These are phyloP conservation scores for Lasiosphaeris hirsuta DNA, from an alignment of 495 filamentous ascomycete species.

Conservation along the genomic window DNA sequence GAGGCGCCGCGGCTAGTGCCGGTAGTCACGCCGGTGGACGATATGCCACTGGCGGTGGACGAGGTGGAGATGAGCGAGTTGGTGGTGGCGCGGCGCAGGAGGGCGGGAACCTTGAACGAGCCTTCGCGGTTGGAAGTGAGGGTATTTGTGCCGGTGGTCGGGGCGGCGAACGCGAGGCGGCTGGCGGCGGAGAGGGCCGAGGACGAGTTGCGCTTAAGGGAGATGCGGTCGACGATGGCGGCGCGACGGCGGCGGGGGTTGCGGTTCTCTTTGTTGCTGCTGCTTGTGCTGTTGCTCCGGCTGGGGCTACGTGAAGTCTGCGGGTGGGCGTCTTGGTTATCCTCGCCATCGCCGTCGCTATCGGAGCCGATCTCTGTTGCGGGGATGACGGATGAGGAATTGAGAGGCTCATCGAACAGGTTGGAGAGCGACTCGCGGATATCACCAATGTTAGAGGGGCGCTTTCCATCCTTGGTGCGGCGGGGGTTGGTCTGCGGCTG, in stretches of 20 bases:
- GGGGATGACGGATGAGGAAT: constrained; percentile 39
- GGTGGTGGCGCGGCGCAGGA: constrained; percentile 76
- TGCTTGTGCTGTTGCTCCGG: constrained; percentile 1
- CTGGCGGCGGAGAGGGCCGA: constrained; percentile 39
- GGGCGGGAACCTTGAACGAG: constrained; percentile 66
- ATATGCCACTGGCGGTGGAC: constrained; percentile 21
- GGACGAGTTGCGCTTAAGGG: constrained; percentile 62
- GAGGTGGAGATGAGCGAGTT: constrained; percentile 47
- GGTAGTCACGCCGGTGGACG: constrained; percentile 30
- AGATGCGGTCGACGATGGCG: constrained; percentile 75
- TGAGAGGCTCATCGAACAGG: constrained; percentile 66
- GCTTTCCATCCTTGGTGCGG: constrained; percentile 57
- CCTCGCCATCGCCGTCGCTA: constrained; percentile 40
- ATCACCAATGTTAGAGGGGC: constrained; percentile 68
- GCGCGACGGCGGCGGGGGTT: constrained; percentile 36
- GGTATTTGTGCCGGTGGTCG: constrained; percentile 19
- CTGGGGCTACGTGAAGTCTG: constrained; percentile 24
- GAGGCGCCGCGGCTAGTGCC: constrained; percentile 33
- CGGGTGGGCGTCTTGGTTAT: constrained; percentile 7
- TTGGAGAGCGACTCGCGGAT: constrained; percentile 77
- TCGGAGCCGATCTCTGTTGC: constrained; percentile 44
- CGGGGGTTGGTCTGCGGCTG: constrained; percentile 56
- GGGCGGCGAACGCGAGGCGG: constrained; percentile 59
- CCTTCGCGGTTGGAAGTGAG: constrained; percentile 27
- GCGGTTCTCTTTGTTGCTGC: constrained; percentile 41